Base-by-base conservation (phyloP, 2,329 filamentous ascomycete species). In the Penicillium sp. region DNA sequence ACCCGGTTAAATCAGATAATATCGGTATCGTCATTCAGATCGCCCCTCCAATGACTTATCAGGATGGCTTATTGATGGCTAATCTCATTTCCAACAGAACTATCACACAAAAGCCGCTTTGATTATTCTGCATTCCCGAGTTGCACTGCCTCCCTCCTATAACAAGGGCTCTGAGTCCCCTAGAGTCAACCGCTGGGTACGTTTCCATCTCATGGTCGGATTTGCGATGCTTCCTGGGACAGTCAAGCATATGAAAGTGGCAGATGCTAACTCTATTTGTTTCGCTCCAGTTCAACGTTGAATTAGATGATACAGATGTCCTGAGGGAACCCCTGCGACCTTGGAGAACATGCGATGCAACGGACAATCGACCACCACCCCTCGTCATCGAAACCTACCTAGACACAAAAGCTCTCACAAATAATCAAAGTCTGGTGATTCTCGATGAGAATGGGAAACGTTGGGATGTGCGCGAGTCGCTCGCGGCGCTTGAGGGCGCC, bases 1-100 rank as follows among this genome's bases (percentile, higher is more conserved):
- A 85, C 83, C 76, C 94, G 94, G 79, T 81, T 97, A 65, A 94
- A 95, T 74, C 92, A 96, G 77, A 94, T 97, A 70, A 87, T 97
- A 68, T 91, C 94, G 84, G 92, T 95, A 79, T 60, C 77, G 43
- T 33, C 34, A 29, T 40, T 16, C 31, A 41, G 27, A 38, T 39
- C 29, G 25, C 29, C 15, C 53, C 48, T 50, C 50, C 19, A n/a
- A 41, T 29, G 31, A 27, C 21, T 29, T 48, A 47, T 16, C 33
- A 5, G 48, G 33, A n/a, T 57, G 60, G 57, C 19, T 43, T 27
- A 62, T 71, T 72, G 65, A 70, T 63, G 25, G 15, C 68, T 34
- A 13, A 55, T 45, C 5, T 31, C 50, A 6, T 50, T 36, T 10
- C 9, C 11, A 53, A 15, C 68, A 97, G 92, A 96, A 97, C 72